Percentiles rank a stretch among this genome's conserved stretches.
phyloP scores from a whole-genome alignment of 768 basidiomycete genomes.

The Hirschioporus abietinus region DNA sequence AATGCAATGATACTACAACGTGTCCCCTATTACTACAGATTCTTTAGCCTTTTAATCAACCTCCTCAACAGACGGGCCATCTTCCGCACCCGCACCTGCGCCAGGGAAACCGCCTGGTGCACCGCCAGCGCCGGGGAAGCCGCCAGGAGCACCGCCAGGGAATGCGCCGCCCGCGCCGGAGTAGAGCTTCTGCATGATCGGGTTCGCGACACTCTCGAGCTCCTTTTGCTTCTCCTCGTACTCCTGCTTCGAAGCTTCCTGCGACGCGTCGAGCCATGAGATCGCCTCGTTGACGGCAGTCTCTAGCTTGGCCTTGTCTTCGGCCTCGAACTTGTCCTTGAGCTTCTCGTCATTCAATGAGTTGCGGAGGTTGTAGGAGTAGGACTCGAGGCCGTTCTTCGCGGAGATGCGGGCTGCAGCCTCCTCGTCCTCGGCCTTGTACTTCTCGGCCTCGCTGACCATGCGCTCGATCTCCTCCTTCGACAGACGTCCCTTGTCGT shows the following conservation, averaged over 20 bases:
- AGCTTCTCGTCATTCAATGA: slow-evolving; percentile 82
- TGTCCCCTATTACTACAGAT: neutral
- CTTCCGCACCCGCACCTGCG: slow-evolving; percentile 55
- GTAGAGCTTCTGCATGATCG: slow-evolving; percentile 73
- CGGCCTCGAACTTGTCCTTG: slow-evolving; percentile 79
- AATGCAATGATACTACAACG: slow-evolving; percentile 1
- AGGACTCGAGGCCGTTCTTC: slow-evolving; percentile 94
- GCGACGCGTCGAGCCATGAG: slow-evolving; percentile 78
- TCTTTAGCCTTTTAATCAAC: slow-evolving; percentile 52
- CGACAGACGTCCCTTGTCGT: slow-evolving; percentile 94
- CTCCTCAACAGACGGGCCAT: slow-evolving; percentile 89
- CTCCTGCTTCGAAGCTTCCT: slow-evolving; percentile 91
- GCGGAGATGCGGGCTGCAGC: slow-evolving; percentile 76
- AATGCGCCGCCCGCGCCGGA: slow-evolving; percentile 45
- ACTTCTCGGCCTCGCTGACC: slow-evolving; percentile 91
- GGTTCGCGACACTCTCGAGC: slow-evolving; percentile 74
- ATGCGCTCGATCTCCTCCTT: slow-evolving; percentile 99
- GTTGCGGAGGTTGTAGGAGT: slow-evolving; percentile 93
- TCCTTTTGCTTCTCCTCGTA: slow-evolving; percentile 93
- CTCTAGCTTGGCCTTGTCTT: slow-evolving; percentile 83
- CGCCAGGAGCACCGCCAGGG: slow-evolving; percentile 36
- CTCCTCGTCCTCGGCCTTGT: slow-evolving; percentile 87
- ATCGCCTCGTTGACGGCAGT: slow-evolving; percentile 77
- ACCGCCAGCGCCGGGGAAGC: slow-evolving; percentile 37
- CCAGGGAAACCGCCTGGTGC: slow-evolving; percentile 70